Evolutionary conservation across 257 asterid species (phyloP).

Genomic region (Solanum stenotomum): DNA sequence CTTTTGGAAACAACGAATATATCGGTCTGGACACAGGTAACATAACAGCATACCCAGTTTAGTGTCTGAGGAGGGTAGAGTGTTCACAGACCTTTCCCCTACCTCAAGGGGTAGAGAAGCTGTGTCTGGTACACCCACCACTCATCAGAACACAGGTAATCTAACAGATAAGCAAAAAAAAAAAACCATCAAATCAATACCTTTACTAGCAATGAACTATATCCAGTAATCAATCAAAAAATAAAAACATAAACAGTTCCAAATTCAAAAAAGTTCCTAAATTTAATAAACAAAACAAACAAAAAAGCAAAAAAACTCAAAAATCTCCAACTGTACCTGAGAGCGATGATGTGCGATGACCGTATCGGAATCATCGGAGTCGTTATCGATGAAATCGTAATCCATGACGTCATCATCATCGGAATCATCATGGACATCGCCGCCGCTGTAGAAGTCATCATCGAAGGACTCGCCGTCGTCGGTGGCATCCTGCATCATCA

Average conservation of each 20-base stretch:
- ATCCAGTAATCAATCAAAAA: neutral
- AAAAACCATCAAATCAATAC: neutral
- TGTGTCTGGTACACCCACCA: neutral
- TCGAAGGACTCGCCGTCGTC: conserved; percentile 35
- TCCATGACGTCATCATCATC: conserved; percentile 61
- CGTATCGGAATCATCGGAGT: conserved; percentile 72
- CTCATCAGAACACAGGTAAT: neutral
- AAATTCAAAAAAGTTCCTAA: neutral
- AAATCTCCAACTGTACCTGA: conserved; percentile 33
- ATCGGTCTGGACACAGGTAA: neutral
- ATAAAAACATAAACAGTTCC: neutral
- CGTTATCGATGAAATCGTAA: conserved; percentile 65
- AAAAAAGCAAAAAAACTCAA: neutral
- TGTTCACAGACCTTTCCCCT: neutral
- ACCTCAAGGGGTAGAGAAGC: neutral
- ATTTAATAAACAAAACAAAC: neutral
- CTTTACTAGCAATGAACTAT: neutral
- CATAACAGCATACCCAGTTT: neutral
- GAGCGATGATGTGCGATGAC: conserved; percentile 44
- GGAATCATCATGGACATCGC: conserved; percentile 40
- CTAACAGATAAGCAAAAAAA: neutral
- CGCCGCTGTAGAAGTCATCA: conserved; percentile 51
- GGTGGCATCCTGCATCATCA: conserved; percentile 47
- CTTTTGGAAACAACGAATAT: neutral
- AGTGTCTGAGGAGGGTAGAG: neutral